Evolutionary conservation across 2,329 filamentous ascomycete species (phyloP).

Genomic region (Trichoderma asperellum): DNA sequence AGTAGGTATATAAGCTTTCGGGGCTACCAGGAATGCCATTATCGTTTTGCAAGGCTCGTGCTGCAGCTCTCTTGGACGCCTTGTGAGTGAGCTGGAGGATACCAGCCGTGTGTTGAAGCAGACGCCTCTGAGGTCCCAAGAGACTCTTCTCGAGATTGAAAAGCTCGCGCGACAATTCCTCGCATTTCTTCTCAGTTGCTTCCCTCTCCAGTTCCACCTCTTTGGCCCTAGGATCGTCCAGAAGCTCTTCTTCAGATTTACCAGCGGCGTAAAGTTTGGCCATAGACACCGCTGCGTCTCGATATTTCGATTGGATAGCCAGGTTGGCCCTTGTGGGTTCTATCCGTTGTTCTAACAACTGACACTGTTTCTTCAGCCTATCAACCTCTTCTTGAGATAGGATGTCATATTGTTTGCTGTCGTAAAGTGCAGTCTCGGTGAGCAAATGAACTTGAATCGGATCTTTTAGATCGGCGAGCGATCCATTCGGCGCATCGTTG

Average conservation of each 20-base stretch:
- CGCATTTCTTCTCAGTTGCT: constrained; percentile 77
- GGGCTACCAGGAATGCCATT: constrained; percentile 73
- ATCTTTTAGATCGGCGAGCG: constrained; percentile 66
- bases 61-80: constrained; percentile 60
- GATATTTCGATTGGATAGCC: constrained; percentile 87
- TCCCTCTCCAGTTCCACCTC: constrained; percentile 75
- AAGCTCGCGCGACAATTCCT: constrained; percentile 80
- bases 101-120: constrained; percentile 89
- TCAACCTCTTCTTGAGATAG: constrained; percentile 92
- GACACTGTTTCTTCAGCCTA: constrained; percentile 83
- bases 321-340: constrained; percentile 82
- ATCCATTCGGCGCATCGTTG: constrained; percentile 58
- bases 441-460: constrained; percentile 86
- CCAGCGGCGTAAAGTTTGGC: constrained; percentile 75
- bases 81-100: constrained; percentile 90
- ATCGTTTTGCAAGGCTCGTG: constrained; percentile 43
- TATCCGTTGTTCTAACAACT: constrained; percentile 72
- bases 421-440: constrained; percentile 88
- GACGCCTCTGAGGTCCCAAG: constrained; percentile 72
- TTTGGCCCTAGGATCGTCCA: constrained; percentile 54
- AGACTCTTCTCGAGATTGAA: constrained; percentile 77
- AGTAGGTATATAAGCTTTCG: constrained; percentile 74
- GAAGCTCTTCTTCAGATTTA: constrained; percentile 51
- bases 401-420: constrained; percentile 84
- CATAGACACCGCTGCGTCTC: constrained; percentile 88